phyloP scores from a whole-genome alignment of 352 stramenopile genomes.

The Blastocystis sp. region DNA sequence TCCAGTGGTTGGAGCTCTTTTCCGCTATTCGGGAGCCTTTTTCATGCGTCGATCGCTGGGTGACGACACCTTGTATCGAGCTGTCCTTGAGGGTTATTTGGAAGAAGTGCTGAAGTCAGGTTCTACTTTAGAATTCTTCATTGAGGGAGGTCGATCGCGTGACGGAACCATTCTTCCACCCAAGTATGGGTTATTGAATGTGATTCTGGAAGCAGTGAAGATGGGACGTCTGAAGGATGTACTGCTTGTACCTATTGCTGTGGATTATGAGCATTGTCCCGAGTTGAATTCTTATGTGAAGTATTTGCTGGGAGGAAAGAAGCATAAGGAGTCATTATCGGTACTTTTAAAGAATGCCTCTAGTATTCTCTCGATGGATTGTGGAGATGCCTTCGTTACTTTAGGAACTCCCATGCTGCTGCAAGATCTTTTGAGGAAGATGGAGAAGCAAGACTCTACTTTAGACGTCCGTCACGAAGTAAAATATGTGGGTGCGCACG shows the following conservation, averaged over 20 bases:
- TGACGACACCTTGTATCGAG: constrained; percentile 59
- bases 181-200: constrained; percentile 67
- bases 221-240: constrained; percentile 66
- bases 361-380: constrained; percentile 73
- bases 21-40: constrained; percentile 78
- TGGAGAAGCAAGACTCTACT: constrained; percentile 66
- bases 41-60: constrained; percentile 74
- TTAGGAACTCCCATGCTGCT: constrained; percentile 73
- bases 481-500: constrained; percentile 66
- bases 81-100: constrained; percentile 75
- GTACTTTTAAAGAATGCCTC: constrained; percentile 74
- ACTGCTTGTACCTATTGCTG: constrained; percentile 75
- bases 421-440: constrained; percentile 66
- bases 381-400: constrained; percentile 77
- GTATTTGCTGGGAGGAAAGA: constrained; percentile 77
- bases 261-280: constrained; percentile 81
- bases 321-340: constrained; percentile 74
- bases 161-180: constrained; percentile 68
- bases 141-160: constrained; percentile 77
- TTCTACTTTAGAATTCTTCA: constrained; percentile 79
- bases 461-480: constrained; percentile 13
- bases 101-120: constrained; percentile 75
- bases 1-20: constrained; percentile 73
- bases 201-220: constrained; percentile 66
- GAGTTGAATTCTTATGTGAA: constrained; percentile 79